Percentiles rank a stretch among this genome's conserved stretches.
phyloP scores from a whole-genome alignment of 2,329 filamentous ascomycete species.

The Fusarium mundagurra region DNA sequence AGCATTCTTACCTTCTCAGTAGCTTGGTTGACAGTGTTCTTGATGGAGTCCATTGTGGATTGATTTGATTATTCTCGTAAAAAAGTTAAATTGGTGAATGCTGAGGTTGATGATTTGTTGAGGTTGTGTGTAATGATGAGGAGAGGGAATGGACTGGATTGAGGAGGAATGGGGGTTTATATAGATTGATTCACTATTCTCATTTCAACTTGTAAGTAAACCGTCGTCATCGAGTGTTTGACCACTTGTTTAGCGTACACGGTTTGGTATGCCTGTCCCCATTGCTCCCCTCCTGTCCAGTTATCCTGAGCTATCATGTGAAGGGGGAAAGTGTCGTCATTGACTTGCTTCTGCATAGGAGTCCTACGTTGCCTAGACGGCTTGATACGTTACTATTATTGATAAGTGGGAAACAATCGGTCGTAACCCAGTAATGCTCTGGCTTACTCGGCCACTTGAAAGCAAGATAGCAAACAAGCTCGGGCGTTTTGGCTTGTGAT shows the following conservation, averaged over 20 bases:
- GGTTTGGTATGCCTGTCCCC: not conserved
- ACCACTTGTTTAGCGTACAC: slow-evolving; percentile 2
- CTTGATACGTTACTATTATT: not conserved
- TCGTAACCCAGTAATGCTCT: slow-evolving; percentile 1
- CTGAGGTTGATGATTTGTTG: slow-evolving; percentile 8
- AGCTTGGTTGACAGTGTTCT: slow-evolving; percentile 67
- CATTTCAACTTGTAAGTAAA: not conserved
- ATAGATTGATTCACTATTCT: slow-evolving; percentile 18
- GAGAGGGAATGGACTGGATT: not conserved
- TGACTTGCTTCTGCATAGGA: slow-evolving; percentile 20
- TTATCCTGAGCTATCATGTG: slow-evolving; percentile 28
- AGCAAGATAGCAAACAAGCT: not conserved
- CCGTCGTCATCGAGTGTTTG: slow-evolving; percentile 21
- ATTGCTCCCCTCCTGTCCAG: not conserved
- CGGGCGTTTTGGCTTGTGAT: slow-evolving; percentile 19
- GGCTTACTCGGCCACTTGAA: slow-evolving; percentile 2
- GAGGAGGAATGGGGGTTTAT: slow-evolving; percentile 27
- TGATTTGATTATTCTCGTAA: not conserved
- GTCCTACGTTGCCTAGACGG: slow-evolving; percentile 6
- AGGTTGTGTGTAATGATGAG: slow-evolving; percentile 19
- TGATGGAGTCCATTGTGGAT: slow-evolving; percentile 61
- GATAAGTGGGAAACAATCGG: not conserved
- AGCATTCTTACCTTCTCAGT: slow-evolving; percentile 2
- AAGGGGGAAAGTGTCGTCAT: slow-evolving; percentile 35
- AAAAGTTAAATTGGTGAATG: slow-evolving; percentile 7